phyloP scores from a whole-genome alignment of 495 filamentous ascomycete species.

The Hypoxylon lienhwacheense region DNA sequence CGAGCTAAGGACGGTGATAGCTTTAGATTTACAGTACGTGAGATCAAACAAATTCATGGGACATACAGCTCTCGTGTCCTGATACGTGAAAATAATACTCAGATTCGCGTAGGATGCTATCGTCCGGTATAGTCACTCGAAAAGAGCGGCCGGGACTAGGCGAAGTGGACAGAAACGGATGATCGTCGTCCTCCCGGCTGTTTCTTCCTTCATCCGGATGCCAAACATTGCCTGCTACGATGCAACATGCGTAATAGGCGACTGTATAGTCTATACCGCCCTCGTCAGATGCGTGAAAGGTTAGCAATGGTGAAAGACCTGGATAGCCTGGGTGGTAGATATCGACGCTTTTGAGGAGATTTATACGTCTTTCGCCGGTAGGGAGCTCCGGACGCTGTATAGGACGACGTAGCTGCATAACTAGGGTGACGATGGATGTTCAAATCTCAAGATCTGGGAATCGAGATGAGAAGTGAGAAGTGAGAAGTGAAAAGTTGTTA shows the following conservation, averaged over 20 bases:
- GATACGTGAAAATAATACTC: not conserved
- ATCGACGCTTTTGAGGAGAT: not conserved
- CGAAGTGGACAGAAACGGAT: not conserved
- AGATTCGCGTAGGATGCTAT: not conserved
- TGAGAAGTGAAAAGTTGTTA: too few relatives aligned
- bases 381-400: not conserved
- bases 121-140: not conserved
- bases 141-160: too few relatives aligned
- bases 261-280: not conserved
- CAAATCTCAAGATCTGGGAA: too few relatives aligned
- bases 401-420: too few relatives aligned
- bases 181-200: not conserved
- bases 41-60: not conserved
- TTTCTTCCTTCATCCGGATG: not conserved
- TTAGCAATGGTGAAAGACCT: not conserved
- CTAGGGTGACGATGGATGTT: too few relatives aligned
- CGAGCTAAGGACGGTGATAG: not conserved
- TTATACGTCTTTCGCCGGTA: not conserved
- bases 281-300: not conserved
- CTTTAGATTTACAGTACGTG: not conserved
- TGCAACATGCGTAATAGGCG: not conserved
- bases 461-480: too few relatives aligned
- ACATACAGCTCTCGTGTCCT: not conserved
- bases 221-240: not conserved
- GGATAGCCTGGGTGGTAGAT: not conserved